Evolutionary conservation across 169 alveolate species (phyloP), one percentile per base, ranked within the genome.

Genomic region (Babesia caballi): DNA sequence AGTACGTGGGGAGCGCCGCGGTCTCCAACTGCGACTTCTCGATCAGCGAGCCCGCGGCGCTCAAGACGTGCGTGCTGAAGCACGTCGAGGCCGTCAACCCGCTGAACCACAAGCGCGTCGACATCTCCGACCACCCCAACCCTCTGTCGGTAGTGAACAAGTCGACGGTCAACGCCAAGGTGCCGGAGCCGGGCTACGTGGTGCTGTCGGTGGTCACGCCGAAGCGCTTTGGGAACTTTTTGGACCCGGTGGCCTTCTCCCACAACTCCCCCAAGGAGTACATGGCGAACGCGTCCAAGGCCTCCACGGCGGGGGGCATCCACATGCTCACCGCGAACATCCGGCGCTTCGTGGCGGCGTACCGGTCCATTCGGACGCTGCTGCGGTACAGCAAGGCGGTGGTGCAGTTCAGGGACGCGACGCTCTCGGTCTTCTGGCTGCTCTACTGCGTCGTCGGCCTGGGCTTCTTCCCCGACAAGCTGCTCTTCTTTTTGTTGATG

Each of bases 151-250:
- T 68, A 42, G 21, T 78, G 47, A 56, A 58, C 21, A 63, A 59
- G 47, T 68, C 73, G 19, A 57, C 30, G 52, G 78, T 65, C 17
- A 69, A 54, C 40, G 42, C 58, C 14, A 47, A 36, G 40, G 52
- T 57, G 25, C 72, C 72, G 44, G 73, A 78, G 33, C 42, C 74
- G 15, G 83, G 82, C 7, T 60, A 41, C 33, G 74, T 78, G 30
- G 87, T 65, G 49, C 36, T 78, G 1, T 78, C 87, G 5, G 82
- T 78, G 33, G 68, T 69, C 6, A 66, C 68, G n/a, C 87, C 87
- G 32, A 78, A 65, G 41, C 74, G 61, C 44, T 51, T 40, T 23
- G 87, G 87, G 17, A 65, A 78, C 42, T 78, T 57, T 47, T 38
- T 78, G 76, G 74, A 78, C 71, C 87, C 87, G n/a, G 83, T 68